These are phyloP conservation scores for Colletotrichum orbiculare DNA, from an alignment of 2,329 filamentous ascomycete species.

Conservation along the genomic window DNA sequence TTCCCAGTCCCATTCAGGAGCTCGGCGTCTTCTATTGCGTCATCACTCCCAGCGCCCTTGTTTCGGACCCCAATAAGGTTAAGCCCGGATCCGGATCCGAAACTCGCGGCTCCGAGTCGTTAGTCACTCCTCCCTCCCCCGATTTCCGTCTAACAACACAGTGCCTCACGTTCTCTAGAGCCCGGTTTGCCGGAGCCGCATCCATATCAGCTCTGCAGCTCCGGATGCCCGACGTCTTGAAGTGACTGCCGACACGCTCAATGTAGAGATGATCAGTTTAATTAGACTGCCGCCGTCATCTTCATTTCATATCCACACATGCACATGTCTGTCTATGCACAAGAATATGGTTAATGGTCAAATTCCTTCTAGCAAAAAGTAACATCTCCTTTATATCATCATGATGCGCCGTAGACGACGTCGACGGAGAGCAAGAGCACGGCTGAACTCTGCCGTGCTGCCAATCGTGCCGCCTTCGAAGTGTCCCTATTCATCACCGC, in stretches of 20 bases:
- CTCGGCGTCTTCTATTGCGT: constrained; percentile 1
- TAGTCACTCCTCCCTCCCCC: constrained; percentile 8
- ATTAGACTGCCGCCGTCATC: too few relatives aligned
- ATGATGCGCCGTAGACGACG: constrained; percentile 11
- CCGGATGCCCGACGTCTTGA: too few relatives aligned
- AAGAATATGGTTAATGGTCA: not conserved
- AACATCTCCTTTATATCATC: constrained; percentile 30
- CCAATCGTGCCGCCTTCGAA: not conserved
- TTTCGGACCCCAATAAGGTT: not conserved
- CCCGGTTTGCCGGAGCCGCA: too few relatives aligned
- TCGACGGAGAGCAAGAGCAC: not conserved
- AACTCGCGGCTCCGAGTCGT: constrained; percentile 2
- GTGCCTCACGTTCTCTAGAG: too few relatives aligned
- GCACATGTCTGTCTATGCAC: too few relatives aligned
- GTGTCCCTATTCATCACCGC: not conserved
- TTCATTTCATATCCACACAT: too few relatives aligned
- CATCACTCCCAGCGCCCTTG: not conserved
- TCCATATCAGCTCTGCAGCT: too few relatives aligned
- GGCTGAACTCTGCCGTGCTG: constrained; percentile 3
- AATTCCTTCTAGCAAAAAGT: constrained; percentile 19
- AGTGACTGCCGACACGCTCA: too few relatives aligned
- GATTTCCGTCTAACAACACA: too few relatives aligned
- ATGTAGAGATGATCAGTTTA: too few relatives aligned
- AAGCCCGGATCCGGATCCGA: not conserved
- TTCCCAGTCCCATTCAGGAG: not conserved